phyloP scores from a whole-genome alignment of 2,329 filamentous ascomycete species.

The Fusarium nanum region DNA sequence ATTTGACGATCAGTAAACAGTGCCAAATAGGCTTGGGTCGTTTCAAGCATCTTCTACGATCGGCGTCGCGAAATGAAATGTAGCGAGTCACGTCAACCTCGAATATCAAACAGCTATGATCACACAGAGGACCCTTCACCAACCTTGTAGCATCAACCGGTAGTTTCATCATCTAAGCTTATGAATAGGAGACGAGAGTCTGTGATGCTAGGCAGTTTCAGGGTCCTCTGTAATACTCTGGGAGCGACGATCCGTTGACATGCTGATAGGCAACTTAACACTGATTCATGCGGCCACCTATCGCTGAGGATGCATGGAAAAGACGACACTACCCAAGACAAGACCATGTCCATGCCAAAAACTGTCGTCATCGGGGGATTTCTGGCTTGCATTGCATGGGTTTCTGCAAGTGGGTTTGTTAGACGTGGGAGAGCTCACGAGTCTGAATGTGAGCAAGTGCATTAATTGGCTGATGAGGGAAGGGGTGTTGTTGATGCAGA shows the following conservation, averaged over 20 bases:
- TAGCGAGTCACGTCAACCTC: conserved; percentile 26
- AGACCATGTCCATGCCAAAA: conserved; percentile 31
- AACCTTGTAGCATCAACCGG: neutral
- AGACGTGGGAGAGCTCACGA: conserved; percentile 32
- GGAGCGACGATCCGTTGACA: conserved; percentile 12
- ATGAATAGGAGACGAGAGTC: conserved; percentile 5
- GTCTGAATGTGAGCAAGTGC: conserved; percentile 28
- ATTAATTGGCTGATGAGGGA: conserved; percentile 33
- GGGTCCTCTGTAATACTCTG: conserved; percentile 11
- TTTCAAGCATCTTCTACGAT: conserved; percentile 31
- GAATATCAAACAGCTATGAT: conserved; percentile 13
- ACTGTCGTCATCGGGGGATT: conserved; percentile 42
- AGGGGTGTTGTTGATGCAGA: conserved; percentile 30
- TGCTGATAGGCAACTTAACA: conserved; percentile 25
- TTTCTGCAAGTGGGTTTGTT: conserved; percentile 31
- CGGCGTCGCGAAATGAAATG: conserved; percentile 28
- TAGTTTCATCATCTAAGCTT: conserved; percentile 16
- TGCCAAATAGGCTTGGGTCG: conserved; percentile 24
- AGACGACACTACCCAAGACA: conserved; percentile 13
- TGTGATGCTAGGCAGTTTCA: conserved; percentile 17
- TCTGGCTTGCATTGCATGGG: conserved; percentile 36
- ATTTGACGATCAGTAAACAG: conserved; percentile 34
- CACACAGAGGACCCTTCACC: conserved; percentile 8
- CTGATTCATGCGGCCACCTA: conserved; percentile 19
- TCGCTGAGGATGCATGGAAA: conserved; percentile 25